Evolutionary conservation across 106 monocot species (phyloP).

Genomic region (Cymbidium sinense): DNA sequence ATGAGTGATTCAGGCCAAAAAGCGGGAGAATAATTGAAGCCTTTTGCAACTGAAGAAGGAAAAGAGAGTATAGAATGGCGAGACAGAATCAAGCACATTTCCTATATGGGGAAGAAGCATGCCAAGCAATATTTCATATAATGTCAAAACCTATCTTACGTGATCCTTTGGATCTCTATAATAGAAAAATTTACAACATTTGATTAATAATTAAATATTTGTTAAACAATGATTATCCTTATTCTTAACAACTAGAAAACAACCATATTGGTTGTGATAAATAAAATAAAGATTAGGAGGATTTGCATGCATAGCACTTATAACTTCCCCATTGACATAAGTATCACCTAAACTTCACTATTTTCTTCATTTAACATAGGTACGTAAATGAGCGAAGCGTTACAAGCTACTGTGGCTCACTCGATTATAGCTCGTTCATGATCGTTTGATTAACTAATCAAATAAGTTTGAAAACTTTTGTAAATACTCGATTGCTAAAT

Average conservation of each 20-base stretch:
- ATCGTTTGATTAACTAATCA: no score
- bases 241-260: not conserved
- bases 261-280: not conserved
- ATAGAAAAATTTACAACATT: not conserved
- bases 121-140: not conserved
- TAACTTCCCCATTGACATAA: no score
- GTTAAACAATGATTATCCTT: not conserved
- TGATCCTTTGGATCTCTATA: not conserved
- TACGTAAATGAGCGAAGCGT: no score
- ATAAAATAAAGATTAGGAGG: not conserved
- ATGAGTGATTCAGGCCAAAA: not conserved
- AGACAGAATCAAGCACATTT: not conserved
- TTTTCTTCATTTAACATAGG: no score
- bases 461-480: no score
- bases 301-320: no score
- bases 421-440: no score
- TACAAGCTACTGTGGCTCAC: no score
- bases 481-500: no score
- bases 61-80: not conserved
- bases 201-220: not conserved
- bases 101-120: not conserved
- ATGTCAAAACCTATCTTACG: not conserved
- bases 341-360: no score
- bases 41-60: not conserved
- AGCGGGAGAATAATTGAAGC: not conserved